Evolutionary conservation across 2,329 filamentous ascomycete genomes (phyloP).

Genomic region (Ophiostoma triangulosporum): DNA sequence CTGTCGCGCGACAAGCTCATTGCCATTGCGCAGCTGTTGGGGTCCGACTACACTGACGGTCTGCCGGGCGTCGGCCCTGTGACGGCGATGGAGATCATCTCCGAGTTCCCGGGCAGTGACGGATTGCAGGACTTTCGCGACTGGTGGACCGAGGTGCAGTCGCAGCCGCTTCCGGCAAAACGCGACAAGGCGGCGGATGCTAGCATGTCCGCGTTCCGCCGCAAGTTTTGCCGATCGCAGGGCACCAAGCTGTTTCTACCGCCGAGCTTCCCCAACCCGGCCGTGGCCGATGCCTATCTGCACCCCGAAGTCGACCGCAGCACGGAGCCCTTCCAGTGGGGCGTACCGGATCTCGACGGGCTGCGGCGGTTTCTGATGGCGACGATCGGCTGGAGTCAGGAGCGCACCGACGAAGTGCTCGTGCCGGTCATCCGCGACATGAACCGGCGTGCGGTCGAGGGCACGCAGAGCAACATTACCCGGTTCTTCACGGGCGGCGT

Average conservation of each 20-base stretch:
- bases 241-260: slow-evolving; percentile 78
- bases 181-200: slow-evolving; percentile 42
- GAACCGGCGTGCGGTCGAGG: slow-evolving; percentile 76
- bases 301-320: slow-evolving; percentile 73
- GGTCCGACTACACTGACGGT: slow-evolving; percentile 90
- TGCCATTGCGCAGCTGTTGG: slow-evolving; percentile 76
- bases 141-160: slow-evolving; percentile 78
- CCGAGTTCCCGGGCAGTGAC: slow-evolving; percentile 58
- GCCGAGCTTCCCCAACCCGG: slow-evolving; percentile 59
- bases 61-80: slow-evolving; percentile 85
- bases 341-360: slow-evolving; percentile 81
- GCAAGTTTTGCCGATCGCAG: slow-evolving; percentile 72
- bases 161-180: slow-evolving; percentile 33
- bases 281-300: slow-evolving; percentile 73
- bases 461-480: slow-evolving; percentile 95
- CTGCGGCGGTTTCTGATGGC: slow-evolving; percentile 74
- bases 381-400: slow-evolving; percentile 84
- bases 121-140: slow-evolving; percentile 63
- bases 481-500: slow-evolving; percentile 69
- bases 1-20: slow-evolving; percentile 81
- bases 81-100: slow-evolving; percentile 84
- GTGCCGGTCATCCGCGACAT: slow-evolving; percentile 93
- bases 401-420: slow-evolving; percentile 87
- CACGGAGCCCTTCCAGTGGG: slow-evolving; percentile 80
- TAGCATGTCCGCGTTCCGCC: slow-evolving; percentile 51